Evolutionary conservation across 306 rosid genomes (phyloP).

Genomic region (Astragalus membranaceus): DNA sequence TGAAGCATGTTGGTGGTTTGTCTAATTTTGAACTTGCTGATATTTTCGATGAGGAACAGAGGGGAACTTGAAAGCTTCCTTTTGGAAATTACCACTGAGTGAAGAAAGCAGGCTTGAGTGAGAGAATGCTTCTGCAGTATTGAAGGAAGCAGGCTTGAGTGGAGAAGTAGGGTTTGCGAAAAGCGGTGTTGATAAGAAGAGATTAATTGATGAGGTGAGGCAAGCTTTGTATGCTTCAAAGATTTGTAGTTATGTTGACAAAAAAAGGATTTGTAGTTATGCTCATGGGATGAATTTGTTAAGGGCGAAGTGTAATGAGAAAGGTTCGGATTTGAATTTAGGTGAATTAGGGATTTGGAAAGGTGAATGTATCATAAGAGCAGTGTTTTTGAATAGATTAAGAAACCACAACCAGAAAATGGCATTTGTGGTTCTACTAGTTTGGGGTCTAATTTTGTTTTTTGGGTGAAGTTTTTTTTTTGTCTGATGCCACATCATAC

Average conservation of each 20-base stretch:
- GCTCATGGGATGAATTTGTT: constrained; percentile 94
- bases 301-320: constrained; percentile 80
- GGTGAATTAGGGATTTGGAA: too few relatives aligned
- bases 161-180: constrained; percentile 40
- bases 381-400: too few relatives aligned
- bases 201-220: constrained; percentile 84
- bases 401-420: too few relatives aligned
- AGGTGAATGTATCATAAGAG: too few relatives aligned
- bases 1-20: too few relatives aligned
- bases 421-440: too few relatives aligned
- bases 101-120: constrained; percentile 95
- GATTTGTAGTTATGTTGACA: constrained; percentile 90
- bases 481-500: too few relatives aligned
- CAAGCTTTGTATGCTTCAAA: constrained; percentile 92
- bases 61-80: constrained; percentile 88
- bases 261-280: too few relatives aligned
- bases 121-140: constrained; percentile 53
- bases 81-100: constrained; percentile 78
- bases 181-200: constrained; percentile 65
- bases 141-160: constrained; percentile 72
- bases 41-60: constrained; percentile 73
- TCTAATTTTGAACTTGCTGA: constrained; percentile 56
- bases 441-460: too few relatives aligned
- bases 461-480: too few relatives aligned
- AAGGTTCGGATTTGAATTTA: constrained; percentile 85